These are phyloP conservation scores for Lachancea mirantina DNA, from an alignment of 805 yeast genomes.

Conservation along the genomic window DNA sequence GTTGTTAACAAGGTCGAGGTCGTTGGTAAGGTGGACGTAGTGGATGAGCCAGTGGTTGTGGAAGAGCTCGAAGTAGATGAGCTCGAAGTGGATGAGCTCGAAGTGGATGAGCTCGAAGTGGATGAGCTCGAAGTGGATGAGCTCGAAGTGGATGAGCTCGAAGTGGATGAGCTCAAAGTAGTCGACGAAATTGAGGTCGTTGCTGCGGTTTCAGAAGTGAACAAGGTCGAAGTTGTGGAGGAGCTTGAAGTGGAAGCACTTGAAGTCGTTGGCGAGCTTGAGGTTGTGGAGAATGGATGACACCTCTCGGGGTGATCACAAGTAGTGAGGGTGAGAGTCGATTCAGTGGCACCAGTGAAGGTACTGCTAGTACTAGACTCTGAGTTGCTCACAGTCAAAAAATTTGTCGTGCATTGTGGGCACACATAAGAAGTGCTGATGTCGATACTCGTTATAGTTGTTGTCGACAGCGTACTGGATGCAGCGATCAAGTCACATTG, in stretches of 20 bases:
- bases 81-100: constrained; percentile 1
- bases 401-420: constrained; percentile 8
- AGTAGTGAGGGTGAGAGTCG: constrained; percentile 4
- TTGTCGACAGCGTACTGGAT: constrained; percentile 3
- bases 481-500: constrained; percentile 1
- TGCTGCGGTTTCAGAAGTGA: constrained; percentile 1
- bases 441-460: constrained; percentile 4
- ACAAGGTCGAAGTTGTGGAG: neutral
- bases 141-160: neutral
- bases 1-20: neutral
- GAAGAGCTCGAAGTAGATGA: neutral
- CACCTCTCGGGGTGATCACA: constrained; percentile 2
- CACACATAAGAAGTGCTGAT: constrained; percentile 9
- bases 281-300: constrained; percentile 2
- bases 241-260: constrained; percentile 1
- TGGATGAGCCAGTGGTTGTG: neutral
- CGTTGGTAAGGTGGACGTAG: neutral
- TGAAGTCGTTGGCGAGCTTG: constrained; percentile 1
- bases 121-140: neutral
- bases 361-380: neutral
- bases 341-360: neutral
- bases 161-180: neutral
- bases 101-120: neutral
- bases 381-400: neutral
- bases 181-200: constrained; percentile 1